Evolutionary conservation across 2,329 filamentous ascomycete species (phyloP).

Genomic region (Blumeria hordei): DNA sequence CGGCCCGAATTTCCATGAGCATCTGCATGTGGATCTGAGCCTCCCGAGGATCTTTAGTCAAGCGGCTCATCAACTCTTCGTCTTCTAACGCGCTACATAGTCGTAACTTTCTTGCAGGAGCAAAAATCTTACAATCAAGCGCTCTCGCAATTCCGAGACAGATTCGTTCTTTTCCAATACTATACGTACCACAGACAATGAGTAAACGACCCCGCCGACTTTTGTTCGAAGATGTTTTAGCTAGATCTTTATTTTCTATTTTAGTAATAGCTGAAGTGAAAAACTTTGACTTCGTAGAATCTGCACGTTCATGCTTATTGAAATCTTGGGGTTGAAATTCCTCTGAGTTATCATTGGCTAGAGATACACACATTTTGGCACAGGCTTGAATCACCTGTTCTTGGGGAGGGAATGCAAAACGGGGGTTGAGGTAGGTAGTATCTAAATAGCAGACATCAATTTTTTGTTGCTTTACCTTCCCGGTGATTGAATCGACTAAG

Average conservation of each 20-base stretch:
- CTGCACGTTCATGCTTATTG: constrained; percentile 28
- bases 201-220: constrained; percentile 43
- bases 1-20: constrained; percentile 76
- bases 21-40: constrained; percentile 97
- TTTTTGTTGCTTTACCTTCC: constrained; percentile 54
- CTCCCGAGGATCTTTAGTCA: constrained; percentile 58
- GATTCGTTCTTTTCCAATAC: constrained; percentile 91
- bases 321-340: constrained; percentile 29
- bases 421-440: constrained; percentile 87
- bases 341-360: constrained; percentile 40
- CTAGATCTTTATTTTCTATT: constrained; percentile 8
- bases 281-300: constrained; percentile 38
- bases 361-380: constrained; percentile 61
- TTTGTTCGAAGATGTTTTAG: constrained; percentile 4
- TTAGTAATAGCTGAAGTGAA: constrained; percentile 19
- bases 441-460: constrained; percentile 94
- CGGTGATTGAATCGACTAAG: constrained; percentile 41
- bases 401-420: constrained; percentile 83
- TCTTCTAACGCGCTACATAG: constrained; percentile 74
- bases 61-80: constrained; percentile 47
- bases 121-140: constrained; percentile 71
- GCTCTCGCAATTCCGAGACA: constrained; percentile 80
- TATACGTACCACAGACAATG: constrained; percentile 89
- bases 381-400: constrained; percentile 70
- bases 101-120: constrained; percentile 56